These are phyloP conservation scores for Penicillium occitanis DNA, from an alignment of 2,329 filamentous ascomycete species.

Conservation along the genomic window DNA sequence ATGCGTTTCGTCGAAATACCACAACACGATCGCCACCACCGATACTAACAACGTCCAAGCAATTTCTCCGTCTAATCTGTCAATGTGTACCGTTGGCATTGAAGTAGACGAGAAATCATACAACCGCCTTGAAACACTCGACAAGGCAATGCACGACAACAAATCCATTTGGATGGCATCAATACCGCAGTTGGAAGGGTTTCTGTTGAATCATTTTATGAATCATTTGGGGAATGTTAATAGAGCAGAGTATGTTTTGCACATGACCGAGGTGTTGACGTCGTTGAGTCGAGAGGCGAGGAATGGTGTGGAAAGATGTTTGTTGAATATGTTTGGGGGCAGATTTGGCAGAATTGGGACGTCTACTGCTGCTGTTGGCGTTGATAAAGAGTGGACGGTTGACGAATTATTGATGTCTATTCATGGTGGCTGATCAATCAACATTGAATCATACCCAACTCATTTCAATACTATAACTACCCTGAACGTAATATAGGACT, in stretches of 20 bases:
- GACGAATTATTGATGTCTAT: constrained; percentile 18
- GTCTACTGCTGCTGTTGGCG: background rate
- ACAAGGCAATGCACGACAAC: constrained; percentile 16
- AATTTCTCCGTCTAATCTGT: background rate
- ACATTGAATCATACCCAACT: too few relatives aligned
- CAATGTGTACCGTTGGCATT: background rate
- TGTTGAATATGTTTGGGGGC: background rate
- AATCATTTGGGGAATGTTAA: constrained; percentile 19
- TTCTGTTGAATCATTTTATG: constrained; percentile 19
- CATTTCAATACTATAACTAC: too few relatives aligned
- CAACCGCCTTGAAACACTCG: constrained; percentile 15
- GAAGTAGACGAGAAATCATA: constrained; percentile 12
- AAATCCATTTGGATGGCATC: constrained; percentile 14
- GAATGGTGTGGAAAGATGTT: constrained; percentile 3
- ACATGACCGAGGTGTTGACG: constrained; percentile 3
- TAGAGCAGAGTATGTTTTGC: constrained; percentile 8
- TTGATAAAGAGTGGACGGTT: constrained; percentile 12
- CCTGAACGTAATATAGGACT: constrained; percentile 34
- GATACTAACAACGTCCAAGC: background rate
- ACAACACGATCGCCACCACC: constrained; percentile 4
- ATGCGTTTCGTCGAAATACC: constrained; percentile 13
- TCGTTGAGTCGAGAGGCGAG: constrained; percentile 14
- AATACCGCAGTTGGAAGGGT: constrained; percentile 13
- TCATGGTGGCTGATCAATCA: constrained; percentile 13
- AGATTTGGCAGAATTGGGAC: background rate